A percentile compares a stretch with the other conserved stretches of the same genome.
These are phyloP conservation scores for Cylindricascospora bacillispora DNA, from an alignment of 1,139 yeast species.

Conservation along the genomic window DNA sequence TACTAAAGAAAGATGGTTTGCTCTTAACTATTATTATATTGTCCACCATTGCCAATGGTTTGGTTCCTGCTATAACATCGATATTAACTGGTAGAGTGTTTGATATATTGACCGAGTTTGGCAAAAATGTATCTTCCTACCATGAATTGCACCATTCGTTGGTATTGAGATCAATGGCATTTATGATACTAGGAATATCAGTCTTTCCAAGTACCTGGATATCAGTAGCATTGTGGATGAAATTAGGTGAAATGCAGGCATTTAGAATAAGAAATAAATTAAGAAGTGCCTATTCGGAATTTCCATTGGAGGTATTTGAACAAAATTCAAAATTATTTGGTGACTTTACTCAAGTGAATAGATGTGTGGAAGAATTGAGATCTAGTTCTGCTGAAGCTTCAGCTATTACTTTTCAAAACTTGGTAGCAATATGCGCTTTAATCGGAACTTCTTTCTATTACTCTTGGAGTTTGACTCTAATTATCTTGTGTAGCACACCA, in stretches of 20 bases:
- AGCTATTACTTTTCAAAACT: conserved; percentile 42
- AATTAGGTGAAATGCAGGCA: conserved; percentile 63
- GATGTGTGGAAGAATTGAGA: conserved; percentile 72
- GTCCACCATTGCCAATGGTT: conserved; percentile 32
- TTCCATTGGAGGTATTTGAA: conserved; percentile 46
- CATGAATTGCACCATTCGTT: conserved; percentile 34
- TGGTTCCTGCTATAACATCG: conserved; percentile 51
- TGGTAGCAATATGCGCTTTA: conserved; percentile 42
- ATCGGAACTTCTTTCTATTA: conserved; percentile 57
- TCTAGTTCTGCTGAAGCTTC: conserved; percentile 56
- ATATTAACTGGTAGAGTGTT: conserved; percentile 57
- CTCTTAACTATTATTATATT: conserved; percentile 16
- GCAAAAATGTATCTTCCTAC: conserved; percentile 9
- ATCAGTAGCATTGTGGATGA: conserved; percentile 51
- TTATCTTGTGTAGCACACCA: conserved; percentile 63
- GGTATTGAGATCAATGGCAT: conserved; percentile 37
- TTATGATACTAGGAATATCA: conserved; percentile 46
- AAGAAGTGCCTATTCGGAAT: conserved; percentile 28
- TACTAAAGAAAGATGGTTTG: conserved; percentile 15
- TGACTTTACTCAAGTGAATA: conserved; percentile 47
- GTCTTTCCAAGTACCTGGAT: conserved; percentile 41
- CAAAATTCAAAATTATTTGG: conserved; percentile 42
- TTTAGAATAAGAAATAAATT: conserved; percentile 39
- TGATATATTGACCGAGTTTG: conserved; percentile 33
- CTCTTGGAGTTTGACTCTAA: conserved; percentile 76